Evolutionary conservation across 768 basidiomycete species (phyloP).

Genomic region (Cytidiella melzeri): DNA sequence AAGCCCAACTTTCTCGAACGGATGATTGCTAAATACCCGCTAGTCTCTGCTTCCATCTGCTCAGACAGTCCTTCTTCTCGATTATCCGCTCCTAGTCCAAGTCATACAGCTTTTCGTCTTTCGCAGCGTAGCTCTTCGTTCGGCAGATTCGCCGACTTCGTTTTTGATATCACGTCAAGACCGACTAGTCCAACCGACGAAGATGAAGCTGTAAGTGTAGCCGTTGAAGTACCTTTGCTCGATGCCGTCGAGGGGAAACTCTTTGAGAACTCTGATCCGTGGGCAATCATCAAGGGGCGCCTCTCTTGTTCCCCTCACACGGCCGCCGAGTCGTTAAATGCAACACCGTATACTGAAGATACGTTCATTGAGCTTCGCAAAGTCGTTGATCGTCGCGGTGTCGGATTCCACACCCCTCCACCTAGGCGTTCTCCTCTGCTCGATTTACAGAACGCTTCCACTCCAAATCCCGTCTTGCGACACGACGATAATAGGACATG

Average conservation of each 20-base stretch:
- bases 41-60: background rate
- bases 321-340: no score
- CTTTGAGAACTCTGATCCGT: slow-evolving; percentile 19
- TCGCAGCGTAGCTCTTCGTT: background rate
- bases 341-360: no score
- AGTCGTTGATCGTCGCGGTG: background rate
- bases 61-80: background rate
- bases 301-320: background rate
- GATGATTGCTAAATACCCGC: background rate
- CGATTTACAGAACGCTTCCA: no score
- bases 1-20: background rate
- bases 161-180: background rate
- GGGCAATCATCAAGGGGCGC: slow-evolving; percentile 10
- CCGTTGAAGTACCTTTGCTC: slow-evolving; percentile 4
- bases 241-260: slow-evolving; percentile 16
- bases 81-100: background rate
- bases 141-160: background rate
- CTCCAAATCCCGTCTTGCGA: no score
- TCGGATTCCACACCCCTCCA: slow-evolving; percentile 3
- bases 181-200: background rate
- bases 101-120: background rate
- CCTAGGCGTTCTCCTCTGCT: no score
- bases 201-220: background rate
- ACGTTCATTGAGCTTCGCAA: background rate
- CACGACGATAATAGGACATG: no score